Conservation (phyloP, 257 asterid species). For the Solanum lycopersicoides region DNA sequence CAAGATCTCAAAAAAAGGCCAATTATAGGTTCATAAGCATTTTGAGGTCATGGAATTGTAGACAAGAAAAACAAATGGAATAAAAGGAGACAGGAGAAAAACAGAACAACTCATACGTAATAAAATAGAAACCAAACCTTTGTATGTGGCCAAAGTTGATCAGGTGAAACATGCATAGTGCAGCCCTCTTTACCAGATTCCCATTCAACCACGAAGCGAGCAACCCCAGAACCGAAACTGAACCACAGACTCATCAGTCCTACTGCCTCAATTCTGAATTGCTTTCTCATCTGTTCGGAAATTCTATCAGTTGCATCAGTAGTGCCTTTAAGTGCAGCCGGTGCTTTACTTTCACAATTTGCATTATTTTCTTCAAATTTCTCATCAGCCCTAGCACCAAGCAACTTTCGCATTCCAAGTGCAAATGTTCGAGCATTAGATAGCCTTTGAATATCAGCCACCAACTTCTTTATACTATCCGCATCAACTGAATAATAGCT, state of each 20-base stretch:
- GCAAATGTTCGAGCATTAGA: slow-evolving; percentile 89
- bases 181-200: slow-evolving; percentile 95
- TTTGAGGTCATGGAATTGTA: background rate
- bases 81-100: background rate
- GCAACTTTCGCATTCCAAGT: slow-evolving; percentile 80
- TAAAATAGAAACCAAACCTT: slow-evolving; percentile 44
- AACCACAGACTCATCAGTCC: slow-evolving; percentile 98
- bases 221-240: slow-evolving; percentile 90
- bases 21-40: background rate
- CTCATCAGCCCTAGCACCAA: slow-evolving; percentile 81
- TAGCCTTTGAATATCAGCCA: slow-evolving; percentile 89
- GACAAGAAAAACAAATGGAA: background rate
- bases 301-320: slow-evolving; percentile 53
- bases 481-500: slow-evolving; percentile 85
- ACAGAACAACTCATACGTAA: background rate
- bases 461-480: slow-evolving; percentile 81
- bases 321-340: slow-evolving; percentile 41
- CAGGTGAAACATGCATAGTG: slow-evolving; percentile 98
- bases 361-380: slow-evolving; percentile 52
- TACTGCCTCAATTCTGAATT: slow-evolving; percentile 92
- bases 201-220: slow-evolving; percentile 99
- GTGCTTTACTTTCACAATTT: slow-evolving; percentile 41
- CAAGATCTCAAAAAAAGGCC: background rate
- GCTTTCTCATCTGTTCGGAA: slow-evolving; percentile 81
- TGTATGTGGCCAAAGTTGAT: slow-evolving; percentile 98